A percentile compares a stretch with the other conserved stretches of the same genome.
phyloP scores from a whole-genome alignment of 202 grass and related monocot species.

The Zoysia matrella region DNA sequence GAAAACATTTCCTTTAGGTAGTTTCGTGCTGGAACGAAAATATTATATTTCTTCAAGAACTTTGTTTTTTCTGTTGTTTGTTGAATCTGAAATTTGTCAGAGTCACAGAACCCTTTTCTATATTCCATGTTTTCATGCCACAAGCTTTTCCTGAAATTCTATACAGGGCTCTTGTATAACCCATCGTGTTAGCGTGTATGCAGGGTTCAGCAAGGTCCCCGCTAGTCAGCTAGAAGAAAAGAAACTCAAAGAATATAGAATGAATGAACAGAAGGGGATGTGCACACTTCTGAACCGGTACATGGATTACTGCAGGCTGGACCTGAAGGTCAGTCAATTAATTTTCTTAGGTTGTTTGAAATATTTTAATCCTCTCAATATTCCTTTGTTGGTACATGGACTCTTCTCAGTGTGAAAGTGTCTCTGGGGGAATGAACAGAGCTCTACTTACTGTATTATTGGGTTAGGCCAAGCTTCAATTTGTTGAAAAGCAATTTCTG shows the following conservation, averaged over 20 bases:
- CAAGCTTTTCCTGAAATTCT: not conserved
- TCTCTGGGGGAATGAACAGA: not conserved
- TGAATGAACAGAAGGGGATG: slow-evolving; percentile 43
- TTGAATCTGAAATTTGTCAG: not conserved
- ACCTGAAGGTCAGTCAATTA: slow-evolving; percentile 40
- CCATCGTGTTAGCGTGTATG: not conserved
- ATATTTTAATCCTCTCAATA: not conserved
- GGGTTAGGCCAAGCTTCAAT: not conserved
- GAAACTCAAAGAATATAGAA: slow-evolving; percentile 47
- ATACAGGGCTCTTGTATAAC: not conserved
- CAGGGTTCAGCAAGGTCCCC: slow-evolving; percentile 47
- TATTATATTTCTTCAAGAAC: too few species aligned
- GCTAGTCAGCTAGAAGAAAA: slow-evolving; percentile 53
- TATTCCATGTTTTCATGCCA: not conserved
- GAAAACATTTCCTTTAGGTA: not conserved
- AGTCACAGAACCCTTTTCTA: not conserved
- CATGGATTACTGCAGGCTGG: slow-evolving; percentile 26
- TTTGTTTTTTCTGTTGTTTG: not conserved
- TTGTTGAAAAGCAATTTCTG: not conserved
- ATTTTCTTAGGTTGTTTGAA: slow-evolving; percentile 5
- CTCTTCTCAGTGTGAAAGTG: not conserved
- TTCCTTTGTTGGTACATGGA: not conserved
- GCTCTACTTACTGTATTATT: not conserved
- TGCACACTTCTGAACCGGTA: slow-evolving; percentile 39
- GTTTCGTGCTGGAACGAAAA: too few species aligned